Evolutionary conservation across 2,329 filamentous ascomycete genomes (phyloP), one percentile per base, ranked within the genome.

Genomic region (Xylariaceae sp.): DNA sequence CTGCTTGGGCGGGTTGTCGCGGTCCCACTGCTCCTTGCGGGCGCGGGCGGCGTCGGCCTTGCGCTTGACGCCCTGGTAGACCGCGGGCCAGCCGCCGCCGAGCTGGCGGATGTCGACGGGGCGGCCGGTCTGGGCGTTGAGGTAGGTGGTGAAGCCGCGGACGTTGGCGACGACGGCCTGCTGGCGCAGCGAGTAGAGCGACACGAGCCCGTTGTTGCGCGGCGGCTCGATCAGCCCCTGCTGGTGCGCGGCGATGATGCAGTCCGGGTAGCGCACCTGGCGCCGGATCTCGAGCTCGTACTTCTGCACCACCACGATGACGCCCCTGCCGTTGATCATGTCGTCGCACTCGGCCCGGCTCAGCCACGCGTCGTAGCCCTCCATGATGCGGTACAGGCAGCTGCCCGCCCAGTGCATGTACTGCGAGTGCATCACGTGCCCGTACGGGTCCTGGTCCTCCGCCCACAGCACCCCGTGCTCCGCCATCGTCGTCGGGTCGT

Each of bases 401-500:
- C 37, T 24, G 18, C 44, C 44, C 1, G 49, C 8, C 18, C 41
- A 51, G 19, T 43, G 37, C 42, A 50, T 45, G 37, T 43, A 53
- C 27, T 47, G 40, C 2, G 44, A 38, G 2, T 52, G 46, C 40
- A 43, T 49, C 10, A 53, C 47, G 23, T 51, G 44, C 12, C 49
- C 49, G 31, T 40, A 51, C 1, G 47, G 49, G 34, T 51, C 49
- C 27, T 53, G 47, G 27, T 51, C 37, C 19, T 51, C 46, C 5
- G 46, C 49, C 49, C 49, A 52, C 4, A 46, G 25, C 4, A 53
- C 45, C 2, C 47, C 49, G 14, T 29, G 39, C 29, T 44, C 39
- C 10, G 39, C 37, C 39, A 44, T 47, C 14, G 37, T 45, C 3
- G 31, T 25, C 2, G 39, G 39, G 21, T 46, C 42, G 19, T 35